phyloP scores from a whole-genome alignment of 176 grass and related monocot genomes.

The Cymbopogon citratus region DNA sequence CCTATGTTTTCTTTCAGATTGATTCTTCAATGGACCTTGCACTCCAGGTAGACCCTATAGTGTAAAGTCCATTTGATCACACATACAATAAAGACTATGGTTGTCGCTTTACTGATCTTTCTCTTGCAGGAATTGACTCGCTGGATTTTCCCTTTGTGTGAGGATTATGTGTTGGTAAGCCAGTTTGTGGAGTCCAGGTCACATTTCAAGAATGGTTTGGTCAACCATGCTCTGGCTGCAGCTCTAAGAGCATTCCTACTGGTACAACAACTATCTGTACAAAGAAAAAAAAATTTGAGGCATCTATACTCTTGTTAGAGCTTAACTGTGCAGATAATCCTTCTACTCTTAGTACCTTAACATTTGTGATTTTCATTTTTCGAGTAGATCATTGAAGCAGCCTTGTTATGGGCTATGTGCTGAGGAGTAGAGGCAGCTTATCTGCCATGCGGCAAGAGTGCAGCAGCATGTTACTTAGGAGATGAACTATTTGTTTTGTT shows the following conservation, averaged over 20 bases:
- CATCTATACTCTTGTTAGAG: not conserved
- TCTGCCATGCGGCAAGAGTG: not conserved
- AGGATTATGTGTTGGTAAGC: slow-evolving; percentile 79
- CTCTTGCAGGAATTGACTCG: slow-evolving; percentile 71
- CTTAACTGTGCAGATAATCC: not conserved
- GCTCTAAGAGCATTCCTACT: slow-evolving; percentile 85
- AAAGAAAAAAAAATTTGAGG: not conserved
- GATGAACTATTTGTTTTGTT: not conserved
- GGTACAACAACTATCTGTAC: slow-evolving; percentile 36
- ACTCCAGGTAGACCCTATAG: slow-evolving; percentile 55
- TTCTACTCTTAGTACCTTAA: not conserved
- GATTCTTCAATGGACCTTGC: slow-evolving; percentile 89
- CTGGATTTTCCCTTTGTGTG: slow-evolving; percentile 81
- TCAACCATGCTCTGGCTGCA: slow-evolving; percentile 91
- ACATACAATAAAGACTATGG: not conserved
- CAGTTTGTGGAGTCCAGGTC: slow-evolving; percentile 90
- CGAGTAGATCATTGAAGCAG: not conserved
- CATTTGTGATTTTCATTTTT: not conserved
- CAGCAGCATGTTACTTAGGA: not conserved
- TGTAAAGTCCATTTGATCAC: not conserved
- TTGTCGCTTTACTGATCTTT: slow-evolving; percentile 23
- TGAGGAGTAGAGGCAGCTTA: not conserved
- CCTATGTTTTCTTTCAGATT: slow-evolving; percentile 66
- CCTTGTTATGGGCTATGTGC: not conserved
- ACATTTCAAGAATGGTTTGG: slow-evolving; percentile 76